Percentiles rank a stretch among this genome's conserved stretches.
These are phyloP conservation scores for Syncephalastrum contaminatum DNA, from an alignment of 371 early-diverging fungal genomes.

Conservation along the genomic window DNA sequence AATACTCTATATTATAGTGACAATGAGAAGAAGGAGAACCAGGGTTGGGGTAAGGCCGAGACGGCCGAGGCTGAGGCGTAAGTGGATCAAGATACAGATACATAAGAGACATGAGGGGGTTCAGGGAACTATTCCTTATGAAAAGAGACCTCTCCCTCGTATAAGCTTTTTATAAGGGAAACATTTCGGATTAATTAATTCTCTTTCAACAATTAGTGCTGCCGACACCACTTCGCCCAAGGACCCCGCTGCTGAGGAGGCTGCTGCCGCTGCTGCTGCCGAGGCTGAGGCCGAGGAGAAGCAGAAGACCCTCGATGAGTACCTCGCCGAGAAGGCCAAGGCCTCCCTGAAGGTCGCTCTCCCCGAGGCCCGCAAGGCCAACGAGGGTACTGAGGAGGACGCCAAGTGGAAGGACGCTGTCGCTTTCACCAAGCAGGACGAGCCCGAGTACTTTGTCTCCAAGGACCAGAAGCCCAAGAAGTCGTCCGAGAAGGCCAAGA, in stretches of 20 bases:
- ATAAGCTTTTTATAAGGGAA: background rate
- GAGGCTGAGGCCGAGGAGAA: slow-evolving; percentile 66
- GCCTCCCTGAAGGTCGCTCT: slow-evolving; percentile 65
- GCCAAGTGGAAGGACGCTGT: slow-evolving; percentile 76
- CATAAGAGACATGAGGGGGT: background rate
- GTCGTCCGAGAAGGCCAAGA: slow-evolving; percentile 48
- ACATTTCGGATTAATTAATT: slow-evolving; percentile 5
- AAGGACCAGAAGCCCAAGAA: slow-evolving; percentile 56
- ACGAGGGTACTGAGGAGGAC: slow-evolving; percentile 73
- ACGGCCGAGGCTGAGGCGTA: slow-evolving; percentile 47
- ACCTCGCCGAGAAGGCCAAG: slow-evolving; percentile 69
- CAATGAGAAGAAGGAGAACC: slow-evolving; percentile 82
- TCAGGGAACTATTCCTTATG: too few species aligned
- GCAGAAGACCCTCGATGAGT: slow-evolving; percentile 80
- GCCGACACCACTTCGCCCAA: slow-evolving; percentile 29
- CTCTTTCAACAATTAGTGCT: slow-evolving; percentile 19
- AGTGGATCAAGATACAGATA: slow-evolving; percentile 6
- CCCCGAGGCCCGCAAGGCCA: slow-evolving; percentile 73
- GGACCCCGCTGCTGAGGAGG: slow-evolving; percentile 48
- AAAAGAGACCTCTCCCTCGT: too few species aligned
- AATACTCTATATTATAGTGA: slow-evolving; percentile 37
- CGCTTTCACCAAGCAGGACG: slow-evolving; percentile 68
- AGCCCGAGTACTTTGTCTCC: slow-evolving; percentile 60
- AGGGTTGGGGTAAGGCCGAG: slow-evolving; percentile 75
- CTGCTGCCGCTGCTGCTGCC: slow-evolving; percentile 22